Base-by-base conservation (phyloP, 768 basidiomycete genomes). In the Tulasnella calospora region DNA sequence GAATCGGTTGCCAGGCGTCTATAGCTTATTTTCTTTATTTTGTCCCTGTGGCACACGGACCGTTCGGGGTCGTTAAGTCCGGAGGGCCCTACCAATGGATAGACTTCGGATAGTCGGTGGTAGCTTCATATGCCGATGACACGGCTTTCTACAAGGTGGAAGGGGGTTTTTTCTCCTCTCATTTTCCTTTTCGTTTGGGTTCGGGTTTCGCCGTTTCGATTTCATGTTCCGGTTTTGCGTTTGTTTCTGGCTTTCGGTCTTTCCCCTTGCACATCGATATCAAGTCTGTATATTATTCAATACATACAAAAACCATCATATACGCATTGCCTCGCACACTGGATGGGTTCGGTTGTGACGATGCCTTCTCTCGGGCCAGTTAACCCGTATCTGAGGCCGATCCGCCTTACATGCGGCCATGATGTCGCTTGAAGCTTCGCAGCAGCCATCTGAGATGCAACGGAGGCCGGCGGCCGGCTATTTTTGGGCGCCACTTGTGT, bases 11-110 rank as follows among this genome's bases (percentile, higher is more conserved):
- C 12, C 33, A n/a, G 27, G 61, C 61, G 61, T 30, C 61, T 67
- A 67, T 67, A 67, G 61, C 61, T 67, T 67, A 67, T 67, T 67
- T 67, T 67, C 7, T 67, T 30, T 51, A 51, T 51, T 67, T 67
- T 33, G 30, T 12, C n/a, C 10, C 61, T 13, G 51, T 0, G 30
- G 6, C 2, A 27, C 21, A 17, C 61, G 61, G 61, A 27, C 61
- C n/a, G 33, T 12, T 30, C n/a, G 9, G 2, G n/a, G 7, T 33
- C 61, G 47, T 67, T 67, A 67, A 33, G 12, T 67, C 61, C 61
- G 61, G 61, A 67, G 61, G 61, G 61, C 61, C 61, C 61, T 33
- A 5, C 61, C 15, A 13, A 67, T 33, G 61, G 61, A 67, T 67
- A 67, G 61, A 67, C 61, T 67, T 67, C 61, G 61, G 61, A 27